Percentiles rank a stretch among this genome's conserved stretches.
Conservation (phyloP, 1,139 yeast species). For the Protomyces gravidus region DNA sequence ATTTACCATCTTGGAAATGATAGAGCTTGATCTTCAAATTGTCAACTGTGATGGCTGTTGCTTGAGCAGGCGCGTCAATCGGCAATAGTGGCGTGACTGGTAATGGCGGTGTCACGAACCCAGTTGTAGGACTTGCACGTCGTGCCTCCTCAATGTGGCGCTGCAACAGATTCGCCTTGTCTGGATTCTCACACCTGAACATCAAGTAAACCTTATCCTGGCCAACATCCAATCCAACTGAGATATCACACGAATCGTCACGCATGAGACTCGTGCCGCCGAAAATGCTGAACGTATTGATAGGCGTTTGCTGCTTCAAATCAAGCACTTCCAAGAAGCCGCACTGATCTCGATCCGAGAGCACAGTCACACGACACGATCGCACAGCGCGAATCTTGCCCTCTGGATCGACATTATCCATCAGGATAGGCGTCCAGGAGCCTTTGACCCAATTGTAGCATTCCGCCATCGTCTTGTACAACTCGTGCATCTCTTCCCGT, state of each 20-base stretch:
- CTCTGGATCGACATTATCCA: conserved; percentile 16
- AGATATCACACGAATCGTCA: conserved; percentile 26
- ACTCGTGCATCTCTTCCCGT: conserved; percentile 4
- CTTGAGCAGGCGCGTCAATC: background rate
- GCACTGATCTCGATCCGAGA: conserved; percentile 3
- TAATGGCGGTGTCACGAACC: conserved; percentile 18
- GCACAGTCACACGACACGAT: conserved; percentile 14
- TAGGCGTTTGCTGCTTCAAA: conserved; percentile 7
- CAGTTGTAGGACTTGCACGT: conserved; percentile 17
- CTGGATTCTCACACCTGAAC: conserved; percentile 25
- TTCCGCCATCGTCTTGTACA: conserved; percentile 25
- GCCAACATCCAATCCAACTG: conserved; percentile 25
- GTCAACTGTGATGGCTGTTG: conserved; percentile 10
- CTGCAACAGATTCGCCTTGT: conserved; percentile 25
- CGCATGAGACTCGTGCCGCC: conserved; percentile 22
- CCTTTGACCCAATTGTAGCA: conserved; percentile 24
- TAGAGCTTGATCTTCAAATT: conserved; percentile 20
- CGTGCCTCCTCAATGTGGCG: conserved; percentile 17
- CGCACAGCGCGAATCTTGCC: conserved; percentile 21
- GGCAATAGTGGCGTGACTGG: conserved; percentile 28
- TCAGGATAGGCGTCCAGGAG: conserved; percentile 22
- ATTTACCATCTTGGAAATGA: conserved; percentile 19
- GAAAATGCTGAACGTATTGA: conserved; percentile 13
- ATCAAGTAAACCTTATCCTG: conserved; percentile 24
- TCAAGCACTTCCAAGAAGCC: conserved; percentile 20